phyloP scores from a whole-genome alignment of 2,329 filamentous ascomycete genomes.

The Exophiala spinifera region DNA sequence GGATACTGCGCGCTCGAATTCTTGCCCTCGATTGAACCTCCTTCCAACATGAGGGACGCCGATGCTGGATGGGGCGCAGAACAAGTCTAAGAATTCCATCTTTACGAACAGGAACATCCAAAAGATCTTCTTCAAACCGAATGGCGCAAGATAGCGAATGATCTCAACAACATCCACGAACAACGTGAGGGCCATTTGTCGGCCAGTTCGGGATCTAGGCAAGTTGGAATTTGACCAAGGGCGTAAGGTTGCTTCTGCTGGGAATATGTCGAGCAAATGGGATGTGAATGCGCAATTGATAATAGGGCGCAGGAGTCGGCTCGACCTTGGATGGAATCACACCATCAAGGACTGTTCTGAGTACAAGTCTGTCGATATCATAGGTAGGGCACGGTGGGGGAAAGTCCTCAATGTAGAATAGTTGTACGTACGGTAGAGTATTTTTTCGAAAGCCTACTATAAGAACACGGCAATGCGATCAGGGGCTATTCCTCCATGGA shows the following conservation, averaged over 20 bases:
- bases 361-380: neutral
- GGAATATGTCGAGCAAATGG: no score
- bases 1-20: slow-evolving; percentile 75
- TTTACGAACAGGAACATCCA: neutral
- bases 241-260: no score
- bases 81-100: slow-evolving; percentile 57
- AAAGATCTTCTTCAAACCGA: neutral
- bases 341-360: no score
- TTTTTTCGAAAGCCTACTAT: neutral
- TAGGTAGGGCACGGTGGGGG: neutral
- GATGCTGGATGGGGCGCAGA: slow-evolving; percentile 74
- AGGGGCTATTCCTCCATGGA: no score
- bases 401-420: neutral
- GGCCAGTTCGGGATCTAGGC: no score
- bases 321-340: neutral
- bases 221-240: no score
- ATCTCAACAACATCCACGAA: neutral
- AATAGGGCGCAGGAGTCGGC: neutral
- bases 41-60: slow-evolving; percentile 76
- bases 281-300: no score
- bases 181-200: no score
- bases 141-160: neutral
- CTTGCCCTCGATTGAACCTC: slow-evolving; percentile 73
- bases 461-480: no score
- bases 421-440: neutral